Evolutionary conservation across 371 early-diverging fungal species (phyloP).

Genomic region (Apophysomyces variabilis): DNA sequence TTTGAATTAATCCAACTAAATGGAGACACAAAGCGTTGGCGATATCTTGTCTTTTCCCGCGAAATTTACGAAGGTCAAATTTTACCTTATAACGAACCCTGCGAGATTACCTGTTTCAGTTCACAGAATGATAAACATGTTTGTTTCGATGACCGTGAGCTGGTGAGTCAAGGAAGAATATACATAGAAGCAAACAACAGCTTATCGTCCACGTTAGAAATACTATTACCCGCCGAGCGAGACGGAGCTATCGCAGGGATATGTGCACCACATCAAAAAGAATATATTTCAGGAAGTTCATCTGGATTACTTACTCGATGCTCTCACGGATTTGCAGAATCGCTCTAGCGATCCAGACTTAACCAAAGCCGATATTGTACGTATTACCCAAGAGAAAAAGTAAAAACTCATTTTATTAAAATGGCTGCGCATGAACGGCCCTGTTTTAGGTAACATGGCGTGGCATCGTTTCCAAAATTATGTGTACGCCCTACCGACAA

Average conservation of each 20-base stretch:
- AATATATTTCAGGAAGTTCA: conserved; percentile 69
- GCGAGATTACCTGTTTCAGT: conserved; percentile 78
- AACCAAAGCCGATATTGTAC: conserved; percentile 50
- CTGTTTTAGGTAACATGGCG: conserved; percentile 58
- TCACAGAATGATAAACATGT: conserved; percentile 68
- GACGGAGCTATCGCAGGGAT: conserved; percentile 62
- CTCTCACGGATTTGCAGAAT: conserved; percentile 48
- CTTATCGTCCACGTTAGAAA: conserved; percentile 43
- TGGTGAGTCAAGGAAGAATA: conserved; percentile 44
- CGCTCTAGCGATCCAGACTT: conserved; percentile 2
- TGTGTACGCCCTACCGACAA: conserved; percentile 75
- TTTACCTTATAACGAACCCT: conserved; percentile 70
- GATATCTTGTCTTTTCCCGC: not conserved
- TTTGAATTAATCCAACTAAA: too few relatives aligned
- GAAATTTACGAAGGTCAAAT: conserved; percentile 53
- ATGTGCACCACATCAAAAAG: conserved; percentile 65
- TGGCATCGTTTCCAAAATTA: conserved; percentile 87
- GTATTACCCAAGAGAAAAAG: not conserved
- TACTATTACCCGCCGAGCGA: conserved; percentile 70
- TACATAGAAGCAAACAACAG: not conserved
- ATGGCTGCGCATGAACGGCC: not conserved
- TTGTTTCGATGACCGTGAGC: conserved; percentile 68
- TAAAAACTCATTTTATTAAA: not conserved
- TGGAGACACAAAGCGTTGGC: not conserved
- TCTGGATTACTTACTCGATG: conserved; percentile 79